These are phyloP conservation scores for Teunomyces kruisii DNA, from an alignment of 805 yeast species.

Conservation along the genomic window DNA sequence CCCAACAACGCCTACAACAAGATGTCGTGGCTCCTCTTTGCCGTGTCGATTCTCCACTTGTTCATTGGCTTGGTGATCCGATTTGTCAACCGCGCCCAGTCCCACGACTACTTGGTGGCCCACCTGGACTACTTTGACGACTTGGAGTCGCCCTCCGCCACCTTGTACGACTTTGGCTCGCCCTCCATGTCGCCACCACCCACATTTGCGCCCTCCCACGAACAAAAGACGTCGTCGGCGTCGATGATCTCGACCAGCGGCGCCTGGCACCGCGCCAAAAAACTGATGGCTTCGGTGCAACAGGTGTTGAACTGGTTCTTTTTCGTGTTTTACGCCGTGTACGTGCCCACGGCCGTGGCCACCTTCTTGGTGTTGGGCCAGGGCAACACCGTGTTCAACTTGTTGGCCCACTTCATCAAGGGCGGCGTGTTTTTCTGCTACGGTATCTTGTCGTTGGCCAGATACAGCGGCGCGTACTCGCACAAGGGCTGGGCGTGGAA, in stretches of 20 bases:
- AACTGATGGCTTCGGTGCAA: neutral
- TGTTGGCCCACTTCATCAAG: slow-evolving; percentile 93
- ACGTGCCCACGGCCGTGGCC: slow-evolving; percentile 61
- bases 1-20: slow-evolving; percentile 73
- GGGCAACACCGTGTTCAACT: slow-evolving; percentile 66
- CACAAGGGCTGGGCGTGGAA: slow-evolving; percentile 94
- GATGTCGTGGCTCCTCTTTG: slow-evolving; percentile 60
- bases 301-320: slow-evolving; percentile 57
- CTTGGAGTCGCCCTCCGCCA: slow-evolving; percentile 13
- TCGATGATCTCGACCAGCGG: neutral
- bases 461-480: slow-evolving; percentile 81
- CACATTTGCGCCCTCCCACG: neutral
- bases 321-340: slow-evolving; percentile 57
- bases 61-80: slow-evolving; percentile 50
- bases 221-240: neutral
- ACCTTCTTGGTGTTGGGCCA: slow-evolving; percentile 70
- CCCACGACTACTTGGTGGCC: slow-evolving; percentile 13
- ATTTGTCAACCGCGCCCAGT: slow-evolving; percentile 5
- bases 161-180: slow-evolving; percentile 5
- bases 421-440: slow-evolving; percentile 83
- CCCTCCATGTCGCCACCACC: neutral
- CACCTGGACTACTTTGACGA: slow-evolving; percentile 15
- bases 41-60: slow-evolving; percentile 55
- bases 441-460: slow-evolving; percentile 78
- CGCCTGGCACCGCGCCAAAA: neutral